Percentiles rank a stretch among this genome's conserved stretches.
These are phyloP conservation scores for Talaromyces sp. DNA, from an alignment of 2,329 filamentous ascomycete genomes.

Conservation along the genomic window DNA sequence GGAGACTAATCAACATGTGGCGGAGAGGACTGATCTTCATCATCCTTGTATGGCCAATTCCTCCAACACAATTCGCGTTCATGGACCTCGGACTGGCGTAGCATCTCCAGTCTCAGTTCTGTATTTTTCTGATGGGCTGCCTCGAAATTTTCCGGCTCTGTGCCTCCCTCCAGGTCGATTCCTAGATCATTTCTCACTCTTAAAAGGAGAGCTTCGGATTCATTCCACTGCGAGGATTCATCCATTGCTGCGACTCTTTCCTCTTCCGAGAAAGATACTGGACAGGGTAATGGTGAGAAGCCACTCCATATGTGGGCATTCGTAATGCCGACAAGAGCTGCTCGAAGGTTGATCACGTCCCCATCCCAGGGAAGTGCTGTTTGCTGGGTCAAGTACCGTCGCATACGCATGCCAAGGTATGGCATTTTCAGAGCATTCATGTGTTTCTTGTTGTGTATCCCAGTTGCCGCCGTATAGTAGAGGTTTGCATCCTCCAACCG, in stretches of 20 bases:
- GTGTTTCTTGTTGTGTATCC: conserved; percentile 19
- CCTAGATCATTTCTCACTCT: conserved; percentile 17
- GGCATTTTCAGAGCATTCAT: conserved; percentile 19
- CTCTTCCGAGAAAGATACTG: conserved; percentile 18
- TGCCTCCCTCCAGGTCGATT: conserved; percentile 23
- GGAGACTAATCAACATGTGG: neutral
- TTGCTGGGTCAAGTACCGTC: conserved; percentile 23
- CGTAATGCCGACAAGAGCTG: conserved; percentile 22
- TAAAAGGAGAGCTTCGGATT: conserved; percentile 20
- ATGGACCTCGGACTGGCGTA: conserved; percentile 17
- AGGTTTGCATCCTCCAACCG: conserved; percentile 24
- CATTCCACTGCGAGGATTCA: conserved; percentile 23
- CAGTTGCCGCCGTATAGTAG: conserved; percentile 26
- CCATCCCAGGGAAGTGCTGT: conserved; percentile 25
- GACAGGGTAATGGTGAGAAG: conserved; percentile 10
- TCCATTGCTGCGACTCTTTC: conserved; percentile 18
- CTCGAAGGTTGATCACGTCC: conserved; percentile 24
- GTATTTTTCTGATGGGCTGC: conserved; percentile 16
- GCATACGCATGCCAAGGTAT: conserved; percentile 21
- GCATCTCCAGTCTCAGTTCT: conserved; percentile 20
- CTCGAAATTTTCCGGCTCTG: conserved; percentile 22
- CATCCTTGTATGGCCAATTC: conserved; percentile 23
- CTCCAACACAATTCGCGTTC: conserved; percentile 21
- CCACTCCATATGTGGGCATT: conserved; percentile 9
- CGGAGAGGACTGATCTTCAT: conserved; percentile 15